Evolutionary conservation across 768 basidiomycete species (phyloP).

Genomic region (Xerocomus spinulosus): DNA sequence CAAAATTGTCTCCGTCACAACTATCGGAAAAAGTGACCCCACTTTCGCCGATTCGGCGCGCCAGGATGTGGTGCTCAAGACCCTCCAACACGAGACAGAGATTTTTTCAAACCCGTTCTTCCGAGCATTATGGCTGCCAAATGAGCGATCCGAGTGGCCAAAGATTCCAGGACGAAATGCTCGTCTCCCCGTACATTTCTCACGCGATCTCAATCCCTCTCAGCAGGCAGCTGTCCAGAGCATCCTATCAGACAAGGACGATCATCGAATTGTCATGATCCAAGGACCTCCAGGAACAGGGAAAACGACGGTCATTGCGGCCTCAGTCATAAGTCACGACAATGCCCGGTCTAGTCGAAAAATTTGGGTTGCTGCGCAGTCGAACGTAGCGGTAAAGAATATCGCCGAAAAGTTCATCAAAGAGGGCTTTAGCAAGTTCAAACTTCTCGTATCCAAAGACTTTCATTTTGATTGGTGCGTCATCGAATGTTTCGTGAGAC

Average conservation of each 20-base stretch:
- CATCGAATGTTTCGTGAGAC: not conserved
- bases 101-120: slow-evolving; percentile 26
- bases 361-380: slow-evolving; percentile 44
- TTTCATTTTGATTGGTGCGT: slow-evolving; percentile 45
- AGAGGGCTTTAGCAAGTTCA: slow-evolving; percentile 33
- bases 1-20: slow-evolving; percentile 35
- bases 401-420: slow-evolving; percentile 44
- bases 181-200: not conserved
- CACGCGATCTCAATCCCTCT: slow-evolving; percentile 22
- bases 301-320: slow-evolving; percentile 42
- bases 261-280: slow-evolving; percentile 23
- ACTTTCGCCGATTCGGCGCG: slow-evolving; percentile 49
- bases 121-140: slow-evolving; percentile 26
- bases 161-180: not conserved
- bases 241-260: slow-evolving; percentile 24
- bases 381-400: slow-evolving; percentile 50
- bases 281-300: slow-evolving; percentile 42
- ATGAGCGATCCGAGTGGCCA: slow-evolving; percentile 16
- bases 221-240: slow-evolving; percentile 27
- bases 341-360: slow-evolving; percentile 4
- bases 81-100: slow-evolving; percentile 13
- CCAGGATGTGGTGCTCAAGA: slow-evolving; percentile 17
- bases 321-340: slow-evolving; percentile 26
- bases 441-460: slow-evolving; percentile 41
- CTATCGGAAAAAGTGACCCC: slow-evolving; percentile 49